Base-by-base conservation (phyloP, 768 basidiomycete species). In the Hygrocybe punicea region DNA sequence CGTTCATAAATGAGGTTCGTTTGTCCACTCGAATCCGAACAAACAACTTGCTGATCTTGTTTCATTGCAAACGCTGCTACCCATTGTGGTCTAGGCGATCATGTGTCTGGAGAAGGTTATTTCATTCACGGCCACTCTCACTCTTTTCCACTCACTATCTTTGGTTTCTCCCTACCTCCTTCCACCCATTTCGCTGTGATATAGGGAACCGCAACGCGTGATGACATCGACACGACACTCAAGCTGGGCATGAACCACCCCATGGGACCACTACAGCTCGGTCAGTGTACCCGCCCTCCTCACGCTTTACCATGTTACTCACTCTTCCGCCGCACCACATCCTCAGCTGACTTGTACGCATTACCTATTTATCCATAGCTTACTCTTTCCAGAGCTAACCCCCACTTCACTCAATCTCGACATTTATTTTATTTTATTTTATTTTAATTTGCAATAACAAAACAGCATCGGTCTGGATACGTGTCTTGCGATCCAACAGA, bases 381-480 rank as follows among this genome's bases (percentile, higher is more conserved):
- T n/a, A 44, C 19, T 24, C 35, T 19, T 6, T 24, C 34, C n/a
- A n/a, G n/a, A 17, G 4, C 9, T 19, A 36, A 14, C 6, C 13
- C 34, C 58, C 8, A n/a, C 10, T 29, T 25, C 45, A n/a, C 10
- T 24, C 42, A 53, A 25, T n/a, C n/a, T n/a, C n/a, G n/a, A n/a
- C n/a, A n/a, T n/a, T 44, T 24, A 55, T 51, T 47, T 40, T 59
- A 35, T 25, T 39, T 17, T 51, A 36, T 48, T 56, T 48, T 21
- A 39, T 53, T 24, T 53, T 56, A 45, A 33, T 3, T 53, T 40
- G 2, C n/a, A 35, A 49, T 17, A n/a, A 45, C n/a, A n/a, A n/a
- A n/a, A n/a, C 58, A 94, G 93, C 75, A 96, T 98, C 60, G 95
- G 95, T n/a, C 85, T 98, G 23, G 96, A 98, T 68, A 98, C 95